phyloP scores from a whole-genome alignment of 2,329 filamentous ascomycete species.

The Aspergillus unguis region DNA sequence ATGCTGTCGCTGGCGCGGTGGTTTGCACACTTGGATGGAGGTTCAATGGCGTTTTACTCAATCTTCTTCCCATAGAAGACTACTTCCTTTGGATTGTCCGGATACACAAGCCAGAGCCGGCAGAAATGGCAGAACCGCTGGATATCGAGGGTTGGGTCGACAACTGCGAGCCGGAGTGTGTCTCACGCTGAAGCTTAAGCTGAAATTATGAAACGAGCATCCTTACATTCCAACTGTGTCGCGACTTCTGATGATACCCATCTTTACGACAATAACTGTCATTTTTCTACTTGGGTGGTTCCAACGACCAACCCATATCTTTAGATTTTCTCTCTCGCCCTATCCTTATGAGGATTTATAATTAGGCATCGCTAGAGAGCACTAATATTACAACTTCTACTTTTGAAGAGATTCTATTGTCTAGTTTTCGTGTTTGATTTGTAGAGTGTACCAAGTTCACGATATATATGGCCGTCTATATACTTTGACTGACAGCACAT shows the following conservation, averaged over 20 bases:
- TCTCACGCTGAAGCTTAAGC: neutral
- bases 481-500: too few species aligned
- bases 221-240: neutral
- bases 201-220: neutral
- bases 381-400: neutral
- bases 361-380: neutral
- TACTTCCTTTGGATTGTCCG: constrained; percentile 62
- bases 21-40: constrained; percentile 65
- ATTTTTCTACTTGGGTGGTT: constrained; percentile 1
- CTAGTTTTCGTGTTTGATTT: too few species aligned
- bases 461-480: too few species aligned
- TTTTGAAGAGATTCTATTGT: neutral
- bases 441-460: too few species aligned
- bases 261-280: constrained; percentile 3
- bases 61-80: constrained; percentile 64
- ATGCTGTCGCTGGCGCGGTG: constrained; percentile 65
- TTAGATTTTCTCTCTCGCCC: neutral
- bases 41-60: constrained; percentile 55
- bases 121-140: constrained; percentile 13
- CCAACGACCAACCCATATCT: neutral
- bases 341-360: constrained; percentile 9
- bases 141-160: constrained; percentile 21
- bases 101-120: constrained; percentile 60
- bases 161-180: constrained; percentile 17
- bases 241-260: constrained; percentile 12